Conservation (phyloP, 2,329 filamentous ascomycete genomes). For the Diaporthe helianthi region DNA sequence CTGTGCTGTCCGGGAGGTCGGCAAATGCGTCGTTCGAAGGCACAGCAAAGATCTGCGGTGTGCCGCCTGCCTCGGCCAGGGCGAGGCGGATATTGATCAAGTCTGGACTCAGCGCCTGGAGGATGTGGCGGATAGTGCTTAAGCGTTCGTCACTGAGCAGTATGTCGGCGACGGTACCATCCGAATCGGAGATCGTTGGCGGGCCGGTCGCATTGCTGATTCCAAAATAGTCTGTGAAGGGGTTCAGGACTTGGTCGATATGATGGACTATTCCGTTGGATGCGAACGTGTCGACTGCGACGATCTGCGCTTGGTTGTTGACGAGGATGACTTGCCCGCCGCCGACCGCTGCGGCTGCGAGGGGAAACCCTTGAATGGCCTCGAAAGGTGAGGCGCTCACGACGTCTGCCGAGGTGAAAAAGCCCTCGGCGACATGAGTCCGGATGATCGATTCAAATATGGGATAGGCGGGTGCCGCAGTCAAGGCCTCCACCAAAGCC, state of each 20-base stretch:
- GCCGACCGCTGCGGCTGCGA: background rate
- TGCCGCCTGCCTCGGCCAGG: background rate
- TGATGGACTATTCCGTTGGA: constrained; percentile 27
- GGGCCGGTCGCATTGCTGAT: constrained; percentile 25
- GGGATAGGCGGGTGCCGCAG: constrained; percentile 17
- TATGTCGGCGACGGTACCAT: constrained; percentile 6
- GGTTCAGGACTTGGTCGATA: constrained; percentile 29
- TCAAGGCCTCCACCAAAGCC: background rate
- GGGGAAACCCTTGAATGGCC: constrained; percentile 18
- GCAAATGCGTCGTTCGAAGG: constrained; percentile 23
- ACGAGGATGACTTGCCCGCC: constrained; percentile 3
- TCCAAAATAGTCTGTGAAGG: constrained; percentile 25
- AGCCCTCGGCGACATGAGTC: constrained; percentile 22
- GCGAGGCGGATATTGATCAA: background rate
- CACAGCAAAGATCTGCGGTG: constrained; percentile 3
- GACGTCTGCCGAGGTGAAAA: constrained; percentile 2
- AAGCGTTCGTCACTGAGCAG: background rate
- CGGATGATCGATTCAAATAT: constrained; percentile 25
- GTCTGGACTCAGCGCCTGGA: constrained; percentile 11
- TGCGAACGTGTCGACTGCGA: constrained; percentile 12
- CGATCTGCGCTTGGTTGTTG: constrained; percentile 21
- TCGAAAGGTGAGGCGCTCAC: constrained; percentile 14
- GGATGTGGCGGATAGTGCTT: background rate
- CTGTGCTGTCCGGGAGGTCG: background rate
- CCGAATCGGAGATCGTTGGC: background rate